These are phyloP conservation scores for Paracoccidioides brasiliensis DNA, from an alignment of 2,329 filamentous ascomycete genomes.

Conservation along the genomic window DNA sequence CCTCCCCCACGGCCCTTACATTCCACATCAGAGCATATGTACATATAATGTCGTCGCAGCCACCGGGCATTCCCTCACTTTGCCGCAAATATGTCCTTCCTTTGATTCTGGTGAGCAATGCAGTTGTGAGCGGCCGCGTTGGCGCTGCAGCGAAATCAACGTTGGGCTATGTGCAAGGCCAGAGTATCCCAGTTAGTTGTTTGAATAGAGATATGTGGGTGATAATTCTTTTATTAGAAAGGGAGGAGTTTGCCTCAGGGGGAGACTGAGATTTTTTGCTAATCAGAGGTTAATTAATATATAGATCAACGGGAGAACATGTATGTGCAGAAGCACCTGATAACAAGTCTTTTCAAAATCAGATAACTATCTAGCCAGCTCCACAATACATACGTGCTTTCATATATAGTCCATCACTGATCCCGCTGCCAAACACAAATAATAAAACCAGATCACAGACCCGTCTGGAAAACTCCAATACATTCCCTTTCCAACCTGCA, in stretches of 20 bases:
- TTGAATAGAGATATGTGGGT: conserved; percentile 40
- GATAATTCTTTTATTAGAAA: neutral
- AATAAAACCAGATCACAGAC: conserved; percentile 31
- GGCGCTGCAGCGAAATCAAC: neutral
- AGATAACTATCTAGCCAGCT: neutral
- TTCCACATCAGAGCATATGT: neutral
- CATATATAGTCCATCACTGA: conserved; percentile 5
- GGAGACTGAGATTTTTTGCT: neutral
- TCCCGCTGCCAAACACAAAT: neutral
- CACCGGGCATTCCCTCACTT: neutral
- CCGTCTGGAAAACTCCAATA: conserved; percentile 73
- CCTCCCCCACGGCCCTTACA: neutral
- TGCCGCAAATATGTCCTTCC: conserved; percentile 1
- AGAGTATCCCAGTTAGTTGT: conserved; percentile 39
- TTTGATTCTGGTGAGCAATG: conserved; percentile 2
- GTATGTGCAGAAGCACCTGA: conserved; percentile 21
- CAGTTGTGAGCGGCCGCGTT: neutral
- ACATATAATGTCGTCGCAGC: conserved; percentile 9
- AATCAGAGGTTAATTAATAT: neutral
- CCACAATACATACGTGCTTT: neutral
- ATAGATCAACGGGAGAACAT: conserved; percentile 77
- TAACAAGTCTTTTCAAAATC: neutral
- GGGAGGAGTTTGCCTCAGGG: neutral
- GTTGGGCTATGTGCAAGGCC: conserved; percentile 34
- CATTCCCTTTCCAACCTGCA: conserved; percentile 79